Conservation (phyloP, 2,329 filamentous ascomycete genomes). For the Colletotrichum falcatum region DNA sequence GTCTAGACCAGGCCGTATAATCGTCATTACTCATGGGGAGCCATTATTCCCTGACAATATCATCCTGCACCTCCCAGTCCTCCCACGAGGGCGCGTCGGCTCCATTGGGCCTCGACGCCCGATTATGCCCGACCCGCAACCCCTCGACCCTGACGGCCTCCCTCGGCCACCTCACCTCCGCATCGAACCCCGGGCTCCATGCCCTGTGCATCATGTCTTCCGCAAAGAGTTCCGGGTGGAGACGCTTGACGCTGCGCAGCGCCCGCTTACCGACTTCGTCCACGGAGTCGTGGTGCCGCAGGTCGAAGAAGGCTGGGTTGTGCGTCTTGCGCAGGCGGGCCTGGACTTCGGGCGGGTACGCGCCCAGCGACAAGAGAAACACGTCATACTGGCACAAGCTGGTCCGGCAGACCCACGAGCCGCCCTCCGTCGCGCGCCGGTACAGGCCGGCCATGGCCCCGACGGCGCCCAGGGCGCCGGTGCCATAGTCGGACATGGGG, state of each 20-base stretch:
- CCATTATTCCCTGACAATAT: slow-evolving; percentile 40
- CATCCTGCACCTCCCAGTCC: slow-evolving; percentile 58
- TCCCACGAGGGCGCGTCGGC: slow-evolving; percentile 67
- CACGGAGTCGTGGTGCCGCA: slow-evolving; percentile 68
- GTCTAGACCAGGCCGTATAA: slow-evolving; percentile 1
- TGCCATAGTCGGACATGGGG: slow-evolving; percentile 61
- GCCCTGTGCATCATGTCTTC: slow-evolving; percentile 47
- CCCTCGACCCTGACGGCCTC: slow-evolving; percentile 55
- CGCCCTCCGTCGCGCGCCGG: slow-evolving; percentile 48
- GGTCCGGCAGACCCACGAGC: slow-evolving; percentile 51
- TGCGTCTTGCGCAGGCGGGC: slow-evolving; percentile 60
- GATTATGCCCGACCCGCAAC: slow-evolving; percentile 52
- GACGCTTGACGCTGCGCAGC: slow-evolving; percentile 61
- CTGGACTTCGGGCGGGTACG: slow-evolving; percentile 61
- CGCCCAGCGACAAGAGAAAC: slow-evolving; percentile 54
- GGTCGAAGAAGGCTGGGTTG: slow-evolving; percentile 63
- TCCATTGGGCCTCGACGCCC: slow-evolving; percentile 56
- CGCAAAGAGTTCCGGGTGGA: slow-evolving; percentile 49
- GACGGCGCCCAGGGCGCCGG: slow-evolving; percentile 50
- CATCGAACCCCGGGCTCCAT: slow-evolving; percentile 49
- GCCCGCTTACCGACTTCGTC: slow-evolving; percentile 69
- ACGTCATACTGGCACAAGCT: slow-evolving; percentile 53
- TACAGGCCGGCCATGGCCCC: slow-evolving; percentile 50
- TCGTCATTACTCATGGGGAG: background rate
- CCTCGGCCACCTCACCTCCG: slow-evolving; percentile 53